phyloP scores from a whole-genome alignment of 2,329 filamentous ascomycete genomes.

The Sphaceloma murrayae region DNA sequence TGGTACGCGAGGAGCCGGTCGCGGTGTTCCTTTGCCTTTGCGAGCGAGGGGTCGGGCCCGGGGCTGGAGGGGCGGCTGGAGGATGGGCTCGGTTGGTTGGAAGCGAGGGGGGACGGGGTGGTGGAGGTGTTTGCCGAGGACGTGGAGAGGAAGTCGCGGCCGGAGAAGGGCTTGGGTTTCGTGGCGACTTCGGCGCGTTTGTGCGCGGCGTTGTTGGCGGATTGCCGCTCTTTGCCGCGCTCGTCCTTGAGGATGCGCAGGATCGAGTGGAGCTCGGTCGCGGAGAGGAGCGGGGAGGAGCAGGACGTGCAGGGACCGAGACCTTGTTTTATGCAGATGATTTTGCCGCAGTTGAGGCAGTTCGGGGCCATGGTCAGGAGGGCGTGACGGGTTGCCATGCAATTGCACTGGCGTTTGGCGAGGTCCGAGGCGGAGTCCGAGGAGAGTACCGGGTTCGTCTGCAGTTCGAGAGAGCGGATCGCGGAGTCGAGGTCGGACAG shows the following conservation, averaged over 20 bases:
- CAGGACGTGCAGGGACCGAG: slow-evolving; percentile 92
- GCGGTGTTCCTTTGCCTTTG: slow-evolving; percentile 66
- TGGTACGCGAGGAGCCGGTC: slow-evolving; percentile 76
- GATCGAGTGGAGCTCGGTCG: slow-evolving; percentile 72
- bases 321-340: slow-evolving; percentile 89
- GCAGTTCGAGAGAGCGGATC: slow-evolving; percentile 81
- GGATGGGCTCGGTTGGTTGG: slow-evolving; percentile 20
- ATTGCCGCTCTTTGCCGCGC: slow-evolving; percentile 77
- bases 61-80: slow-evolving; percentile 18
- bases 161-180: slow-evolving; percentile 30
- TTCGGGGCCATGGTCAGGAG: slow-evolving; percentile 87
- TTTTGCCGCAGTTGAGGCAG: slow-evolving; percentile 84
- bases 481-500: slow-evolving; percentile 63
- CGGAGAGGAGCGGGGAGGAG: slow-evolving; percentile 59
- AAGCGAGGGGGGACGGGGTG: slow-evolving; percentile 30
- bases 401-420: slow-evolving; percentile 64
- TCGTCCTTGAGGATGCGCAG: slow-evolving; percentile 75
- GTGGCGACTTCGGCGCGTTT: slow-evolving; percentile 54
- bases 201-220: slow-evolving; percentile 63
- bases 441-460: slow-evolving; percentile 69
- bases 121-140: slow-evolving; percentile 29
- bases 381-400: slow-evolving; percentile 78
- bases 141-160: slow-evolving; percentile 30
- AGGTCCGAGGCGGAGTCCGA: slow-evolving; percentile 39
- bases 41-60: slow-evolving; percentile 23